Percentiles rank a stretch among this genome's conserved stretches.
Evolutionary conservation across 352 stramenopile genomes (phyloP).

Genomic region (Phytophthora ohioensis): DNA sequence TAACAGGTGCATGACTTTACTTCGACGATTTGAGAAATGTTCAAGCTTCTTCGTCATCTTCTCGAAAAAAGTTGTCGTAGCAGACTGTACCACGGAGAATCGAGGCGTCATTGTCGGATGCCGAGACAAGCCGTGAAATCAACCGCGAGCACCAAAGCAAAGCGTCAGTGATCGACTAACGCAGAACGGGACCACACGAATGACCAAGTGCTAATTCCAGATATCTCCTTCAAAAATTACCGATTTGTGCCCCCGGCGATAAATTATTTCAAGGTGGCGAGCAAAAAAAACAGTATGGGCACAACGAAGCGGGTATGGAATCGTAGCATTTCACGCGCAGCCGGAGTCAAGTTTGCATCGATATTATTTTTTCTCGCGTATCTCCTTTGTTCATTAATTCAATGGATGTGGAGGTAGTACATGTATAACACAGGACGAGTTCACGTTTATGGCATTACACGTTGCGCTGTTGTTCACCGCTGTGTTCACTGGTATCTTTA

Average conservation of each 20-base stretch:
- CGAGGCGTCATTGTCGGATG: slow-evolving; percentile 22
- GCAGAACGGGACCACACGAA: slow-evolving; percentile 26
- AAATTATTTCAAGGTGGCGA: slow-evolving; percentile 21
- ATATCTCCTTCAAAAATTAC: slow-evolving; percentile 22
- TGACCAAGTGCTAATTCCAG: slow-evolving; percentile 19
- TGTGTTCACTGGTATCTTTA: slow-evolving; percentile 5
- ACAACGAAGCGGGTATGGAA: slow-evolving; percentile 16
- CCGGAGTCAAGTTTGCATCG: slow-evolving; percentile 24
- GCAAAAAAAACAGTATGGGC: slow-evolving; percentile 11
- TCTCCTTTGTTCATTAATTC: too few relatives aligned
- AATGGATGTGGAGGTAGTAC: too few relatives aligned
- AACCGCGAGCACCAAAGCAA: slow-evolving; percentile 24
- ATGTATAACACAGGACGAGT: background rate
- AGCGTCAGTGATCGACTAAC: slow-evolving; percentile 28
- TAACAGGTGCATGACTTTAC: slow-evolving; percentile 5
- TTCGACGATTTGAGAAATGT: slow-evolving; percentile 15
- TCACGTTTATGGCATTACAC: background rate
- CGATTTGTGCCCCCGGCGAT: background rate
- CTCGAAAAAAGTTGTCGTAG: slow-evolving; percentile 44
- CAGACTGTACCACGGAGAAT: slow-evolving; percentile 41
- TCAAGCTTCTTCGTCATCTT: slow-evolving; percentile 4
- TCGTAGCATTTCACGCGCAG: slow-evolving; percentile 33
- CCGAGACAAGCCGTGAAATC: slow-evolving; percentile 9
- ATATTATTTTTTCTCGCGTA: too few relatives aligned
- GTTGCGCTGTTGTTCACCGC: background rate